A percentile compares a stretch with the other conserved stretches of the same genome.
Evolutionary conservation across 306 rosid genomes (phyloP).

Genomic region (Sechiopsis laciniata): DNA sequence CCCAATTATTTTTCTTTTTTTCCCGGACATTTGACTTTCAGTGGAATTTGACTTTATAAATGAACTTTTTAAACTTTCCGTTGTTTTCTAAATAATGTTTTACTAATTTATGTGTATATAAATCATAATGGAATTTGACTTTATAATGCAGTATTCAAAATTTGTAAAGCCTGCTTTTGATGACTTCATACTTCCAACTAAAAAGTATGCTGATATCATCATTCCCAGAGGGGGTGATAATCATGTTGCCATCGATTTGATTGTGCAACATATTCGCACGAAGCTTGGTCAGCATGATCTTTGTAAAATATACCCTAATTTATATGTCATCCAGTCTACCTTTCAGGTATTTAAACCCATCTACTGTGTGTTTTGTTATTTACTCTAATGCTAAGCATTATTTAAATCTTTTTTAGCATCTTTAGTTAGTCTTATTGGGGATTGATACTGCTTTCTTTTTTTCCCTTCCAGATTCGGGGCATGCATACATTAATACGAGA

Average conservation of each 20-base stretch:
- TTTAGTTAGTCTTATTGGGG: not conserved
- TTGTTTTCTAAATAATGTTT: not conserved
- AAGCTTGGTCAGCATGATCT: constrained; percentile 99
- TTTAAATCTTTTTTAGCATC: not conserved
- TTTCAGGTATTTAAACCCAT: constrained; percentile 81
- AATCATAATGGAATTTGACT: constrained; percentile 21
- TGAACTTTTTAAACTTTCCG: not conserved
- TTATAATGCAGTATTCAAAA: constrained; percentile 77
- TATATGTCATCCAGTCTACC: constrained; percentile 88
- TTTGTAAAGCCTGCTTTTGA: constrained; percentile 99
- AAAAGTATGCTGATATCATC: constrained; percentile 97
- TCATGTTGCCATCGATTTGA: constrained; percentile 94
- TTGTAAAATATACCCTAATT: constrained; percentile 91
- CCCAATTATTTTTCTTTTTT: not conserved
- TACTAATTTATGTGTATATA: not conserved
- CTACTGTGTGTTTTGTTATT: constrained; percentile 13
- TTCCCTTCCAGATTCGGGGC: constrained; percentile 67
- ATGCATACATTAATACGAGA: constrained; percentile 98
- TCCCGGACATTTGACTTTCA: not conserved
- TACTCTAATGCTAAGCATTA: not conserved
- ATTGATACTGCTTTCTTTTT: constrained; percentile 15
- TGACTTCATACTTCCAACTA: constrained; percentile 94
- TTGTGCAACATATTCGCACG: constrained; percentile 92
- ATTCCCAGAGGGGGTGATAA: constrained; percentile 99
- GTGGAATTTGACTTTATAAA: not conserved